A percentile compares a stretch with the other conserved stretches of the same genome.
phyloP scores from a whole-genome alignment of 805 yeast genomes.

The Pichia ethanolica region DNA sequence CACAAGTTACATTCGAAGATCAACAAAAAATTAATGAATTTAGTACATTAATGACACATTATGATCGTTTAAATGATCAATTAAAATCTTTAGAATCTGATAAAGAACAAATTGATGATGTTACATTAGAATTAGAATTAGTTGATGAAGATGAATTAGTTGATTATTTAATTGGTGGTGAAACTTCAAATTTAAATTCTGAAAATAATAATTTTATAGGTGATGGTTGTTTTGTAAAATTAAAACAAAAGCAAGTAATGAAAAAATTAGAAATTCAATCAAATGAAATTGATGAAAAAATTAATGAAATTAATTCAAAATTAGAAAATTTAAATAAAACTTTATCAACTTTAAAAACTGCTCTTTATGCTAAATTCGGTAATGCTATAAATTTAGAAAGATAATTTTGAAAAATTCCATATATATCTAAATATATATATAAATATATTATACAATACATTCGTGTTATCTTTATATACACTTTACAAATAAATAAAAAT shows the following conservation, averaged over 20 bases:
- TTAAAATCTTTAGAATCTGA: conserved; percentile 50
- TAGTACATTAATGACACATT: conserved; percentile 69
- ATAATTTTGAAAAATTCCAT: conserved; percentile 12
- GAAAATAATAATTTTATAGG: conserved; percentile 64
- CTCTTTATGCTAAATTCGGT: conserved; percentile 86
- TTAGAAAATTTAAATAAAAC: conserved; percentile 47
- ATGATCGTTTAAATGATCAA: conserved; percentile 48
- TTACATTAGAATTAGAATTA: conserved; percentile 76
- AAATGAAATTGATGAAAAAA: conserved; percentile 42
- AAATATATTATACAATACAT: neutral
- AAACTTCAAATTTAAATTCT: conserved; percentile 33
- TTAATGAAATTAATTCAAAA: conserved; percentile 38
- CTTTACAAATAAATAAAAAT: neutral
- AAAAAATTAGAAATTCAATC: conserved; percentile 59
- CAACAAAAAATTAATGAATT: conserved; percentile 86
- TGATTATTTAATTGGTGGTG: conserved; percentile 76
- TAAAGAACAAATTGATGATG: conserved; percentile 84
- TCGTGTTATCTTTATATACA: no score
- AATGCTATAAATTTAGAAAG: conserved; percentile 79
- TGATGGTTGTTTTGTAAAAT: conserved; percentile 72
- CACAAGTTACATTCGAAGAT: conserved; percentile 73
- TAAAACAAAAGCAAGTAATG: conserved; percentile 60
- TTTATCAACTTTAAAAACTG: conserved; percentile 56
- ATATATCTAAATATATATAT: neutral
- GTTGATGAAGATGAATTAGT: conserved; percentile 68